Base-by-base conservation (phyloP, 306 rosid species). In the Echinosophora koreensis region DNA sequence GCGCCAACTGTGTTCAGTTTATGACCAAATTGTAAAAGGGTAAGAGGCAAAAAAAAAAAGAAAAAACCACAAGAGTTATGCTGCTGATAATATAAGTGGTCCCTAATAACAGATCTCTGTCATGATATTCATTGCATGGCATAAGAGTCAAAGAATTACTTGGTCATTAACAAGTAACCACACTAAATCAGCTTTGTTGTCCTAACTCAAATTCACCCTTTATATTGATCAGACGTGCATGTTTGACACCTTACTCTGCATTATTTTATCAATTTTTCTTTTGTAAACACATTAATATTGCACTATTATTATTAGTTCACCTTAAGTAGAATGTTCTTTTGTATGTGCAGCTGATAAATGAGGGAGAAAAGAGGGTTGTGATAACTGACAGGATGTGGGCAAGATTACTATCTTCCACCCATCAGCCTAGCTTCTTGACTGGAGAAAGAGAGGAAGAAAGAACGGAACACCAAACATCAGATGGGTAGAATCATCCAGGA, bases 371-470 rank as follows among this genome's bases (percentile, higher is more conserved):
- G 86, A 85, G 64, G 55, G 96, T 89, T 47, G 90, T 84, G 83
- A 84, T 85, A 55, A 90, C 96, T 12, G 96, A 90, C 76, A 41
- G 93, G 63, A 90, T 90, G 91, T 90, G 96, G 96, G 96, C 93
- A 16, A 84, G 91, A 85, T 77, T 90, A 50, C 82, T 90, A 51
- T 78, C 88, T 50, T 89, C 91, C 30, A 88, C 93, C 46, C 82
- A 87, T 79, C 96, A 91, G 61, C 91, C 96, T 34, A 87, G 91
- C 78, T 89, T 86, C 78, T n/a, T 83, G 87, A 6, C 37, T 3
- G 63, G 37, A 66, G 80, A 51, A 49, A 67, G 1, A 37, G 84
- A n/a, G n/a, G n/a, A 46, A 46, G 55, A n/a, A 65, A 71, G 13
- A 58, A 52, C 39, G 34, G 70, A 70, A 58, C 37, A 52, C 5